Conservation (phyloP, 139 green algal species). For the Ettlia oleoabundans region DNA sequence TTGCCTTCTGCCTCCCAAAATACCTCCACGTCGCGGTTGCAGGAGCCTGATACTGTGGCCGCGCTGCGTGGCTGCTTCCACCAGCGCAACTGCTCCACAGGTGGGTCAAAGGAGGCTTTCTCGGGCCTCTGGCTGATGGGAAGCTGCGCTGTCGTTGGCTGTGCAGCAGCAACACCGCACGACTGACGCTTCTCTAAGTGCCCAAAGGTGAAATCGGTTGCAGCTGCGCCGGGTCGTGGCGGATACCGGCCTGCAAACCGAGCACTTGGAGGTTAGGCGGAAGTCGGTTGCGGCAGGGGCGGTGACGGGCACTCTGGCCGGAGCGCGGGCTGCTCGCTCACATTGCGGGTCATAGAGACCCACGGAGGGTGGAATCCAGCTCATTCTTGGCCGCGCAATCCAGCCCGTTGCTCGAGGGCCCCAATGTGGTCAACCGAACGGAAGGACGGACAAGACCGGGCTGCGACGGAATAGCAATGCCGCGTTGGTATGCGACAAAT, state of each 20-base stretch:
- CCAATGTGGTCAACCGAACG: too few species aligned
- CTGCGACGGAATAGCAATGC: too few species aligned
- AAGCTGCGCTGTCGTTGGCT: neutral
- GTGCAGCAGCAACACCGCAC: neutral
- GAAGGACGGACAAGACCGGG: too few species aligned
- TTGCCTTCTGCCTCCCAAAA: slow-evolving; percentile 1
- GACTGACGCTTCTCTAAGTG: neutral
- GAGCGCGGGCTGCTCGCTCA: neutral
- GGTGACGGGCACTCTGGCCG: neutral
- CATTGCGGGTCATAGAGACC: slow-evolving; percentile 12
- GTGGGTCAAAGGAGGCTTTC: slow-evolving; percentile 4
- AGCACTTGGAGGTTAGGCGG: neutral
- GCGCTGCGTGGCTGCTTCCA: slow-evolving; percentile 27
- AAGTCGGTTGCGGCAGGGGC: neutral
- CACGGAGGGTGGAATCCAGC: slow-evolving; percentile 3
- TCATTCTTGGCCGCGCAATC: neutral
- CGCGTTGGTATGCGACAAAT: too few species aligned
- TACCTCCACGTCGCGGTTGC: slow-evolving; percentile 22
- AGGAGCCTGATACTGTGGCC: slow-evolving; percentile 4
- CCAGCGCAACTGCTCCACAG: slow-evolving; percentile 17
- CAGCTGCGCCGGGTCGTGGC: neutral
- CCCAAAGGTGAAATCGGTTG: neutral
- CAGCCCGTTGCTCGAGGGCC: too few species aligned
- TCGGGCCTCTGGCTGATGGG: neutral
- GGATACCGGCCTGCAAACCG: neutral